phyloP scores from a whole-genome alignment of 306 rosid species.

The Quercus aquifolioides region DNA sequence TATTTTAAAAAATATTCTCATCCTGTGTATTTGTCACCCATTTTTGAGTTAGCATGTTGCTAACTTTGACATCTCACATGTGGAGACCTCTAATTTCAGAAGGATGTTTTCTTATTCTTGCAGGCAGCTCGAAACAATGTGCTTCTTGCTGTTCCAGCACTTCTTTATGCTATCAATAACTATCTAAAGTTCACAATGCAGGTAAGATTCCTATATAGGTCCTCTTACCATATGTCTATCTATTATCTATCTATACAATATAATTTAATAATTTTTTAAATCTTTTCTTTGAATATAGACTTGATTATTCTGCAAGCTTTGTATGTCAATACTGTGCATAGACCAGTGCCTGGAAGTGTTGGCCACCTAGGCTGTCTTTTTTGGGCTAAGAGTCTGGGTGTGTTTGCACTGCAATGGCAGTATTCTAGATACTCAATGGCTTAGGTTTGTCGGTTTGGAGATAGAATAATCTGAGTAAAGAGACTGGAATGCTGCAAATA shows the following conservation, averaged over 20 bases:
- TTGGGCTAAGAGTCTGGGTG: background rate
- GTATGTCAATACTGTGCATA: background rate
- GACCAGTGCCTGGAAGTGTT: background rate
- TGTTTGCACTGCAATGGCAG: background rate
- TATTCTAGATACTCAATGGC: background rate
- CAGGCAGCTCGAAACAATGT: constrained; percentile 97
- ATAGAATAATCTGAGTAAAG: background rate
- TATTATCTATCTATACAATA: background rate
- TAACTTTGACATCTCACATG: background rate
- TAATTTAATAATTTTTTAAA: background rate
- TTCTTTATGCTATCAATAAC: constrained; percentile 92
- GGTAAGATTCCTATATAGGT: constrained; percentile 41
- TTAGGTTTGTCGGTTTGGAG: background rate
- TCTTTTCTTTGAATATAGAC: background rate
- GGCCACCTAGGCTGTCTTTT: background rate
- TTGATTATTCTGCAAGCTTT: background rate
- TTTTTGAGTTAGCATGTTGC: background rate
- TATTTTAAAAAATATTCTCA: background rate
- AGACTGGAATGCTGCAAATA: background rate
- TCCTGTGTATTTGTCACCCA: background rate
- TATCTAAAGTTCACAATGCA: constrained; percentile 98
- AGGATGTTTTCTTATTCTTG: constrained; percentile 25
- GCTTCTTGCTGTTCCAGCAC: constrained; percentile 97
- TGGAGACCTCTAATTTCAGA: background rate
- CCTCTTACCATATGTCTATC: background rate